A percentile compares a stretch with the other conserved stretches of the same genome.
These are phyloP conservation scores for Phytophthora sp. DNA, from an alignment of 352 stramenopile genomes.

Conservation along the genomic window DNA sequence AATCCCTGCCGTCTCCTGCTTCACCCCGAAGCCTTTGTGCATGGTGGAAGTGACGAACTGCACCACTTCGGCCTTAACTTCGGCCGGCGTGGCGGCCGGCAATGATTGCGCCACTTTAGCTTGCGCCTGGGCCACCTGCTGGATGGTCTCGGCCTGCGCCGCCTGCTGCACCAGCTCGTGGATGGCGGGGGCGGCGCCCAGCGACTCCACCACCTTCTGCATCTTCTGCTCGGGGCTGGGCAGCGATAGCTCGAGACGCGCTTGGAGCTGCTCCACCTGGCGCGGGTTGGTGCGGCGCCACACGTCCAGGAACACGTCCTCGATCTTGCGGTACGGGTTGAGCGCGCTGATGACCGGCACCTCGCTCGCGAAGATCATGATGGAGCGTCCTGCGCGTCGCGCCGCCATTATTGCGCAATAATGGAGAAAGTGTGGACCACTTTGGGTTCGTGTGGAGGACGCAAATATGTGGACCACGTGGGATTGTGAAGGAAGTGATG, in stretches of 20 bases:
- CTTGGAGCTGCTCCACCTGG: constrained; percentile 57
- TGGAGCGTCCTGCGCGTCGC: constrained; percentile 30
- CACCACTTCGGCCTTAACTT: constrained; percentile 69
- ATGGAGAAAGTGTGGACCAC: neutral
- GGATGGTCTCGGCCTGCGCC: constrained; percentile 49
- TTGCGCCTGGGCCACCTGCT: constrained; percentile 42
- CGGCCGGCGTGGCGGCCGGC: constrained; percentile 46
- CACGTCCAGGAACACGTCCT: constrained; percentile 80
- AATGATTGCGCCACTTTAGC: constrained; percentile 58
- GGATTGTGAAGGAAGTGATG: neutral
- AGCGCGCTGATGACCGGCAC: constrained; percentile 83
- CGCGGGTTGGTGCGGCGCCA: constrained; percentile 83
- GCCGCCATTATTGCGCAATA: constrained; percentile 13
- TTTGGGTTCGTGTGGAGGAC: neutral
- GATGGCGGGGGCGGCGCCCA: constrained; percentile 63
- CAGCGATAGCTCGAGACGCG: constrained; percentile 51
- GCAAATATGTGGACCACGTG: neutral
- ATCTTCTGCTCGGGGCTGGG: constrained; percentile 61
- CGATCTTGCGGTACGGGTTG: constrained; percentile 86
- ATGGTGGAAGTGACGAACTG: constrained; percentile 80
- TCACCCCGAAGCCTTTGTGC: constrained; percentile 77
- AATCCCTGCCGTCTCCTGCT: constrained; percentile 71
- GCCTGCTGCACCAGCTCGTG: constrained; percentile 63
- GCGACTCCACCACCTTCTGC: constrained; percentile 53
- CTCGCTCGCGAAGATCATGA: constrained; percentile 88